Base-by-base conservation (phyloP, 225 moss, liverwort and hornwort genomes). In the Takakia lepidozioides region DNA sequence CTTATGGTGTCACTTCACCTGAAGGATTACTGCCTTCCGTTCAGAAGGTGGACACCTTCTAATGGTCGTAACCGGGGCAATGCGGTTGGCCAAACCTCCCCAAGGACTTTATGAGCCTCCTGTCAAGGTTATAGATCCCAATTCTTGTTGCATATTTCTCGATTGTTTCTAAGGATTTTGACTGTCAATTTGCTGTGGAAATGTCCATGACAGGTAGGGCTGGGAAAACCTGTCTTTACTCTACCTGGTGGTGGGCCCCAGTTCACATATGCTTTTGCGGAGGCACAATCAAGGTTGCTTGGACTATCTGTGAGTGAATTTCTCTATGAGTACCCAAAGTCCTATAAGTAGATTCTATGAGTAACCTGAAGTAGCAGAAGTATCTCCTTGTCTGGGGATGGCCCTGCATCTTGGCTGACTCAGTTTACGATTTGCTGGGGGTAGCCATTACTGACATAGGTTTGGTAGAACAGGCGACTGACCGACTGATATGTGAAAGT, bases 151-250 rank as follows among this genome's bases (percentile, higher is more conserved):
- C 8, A 34, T 35, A 25, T 49, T 38, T 54, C 14, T 2, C 58
- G 10, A 45, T 4, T 38, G 4, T 4, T 19, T 22, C 51, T 27
- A 42, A n/a, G 40, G 14, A 5, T n/a, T n/a, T n/a, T n/a, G n/a
- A n/a, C n/a, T n/a, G n/a, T n/a, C n/a, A n/a, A n/a, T n/a, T n/a
- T n/a, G n/a, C n/a, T 59, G 8, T 52, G 17, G 25, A 19, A 17
- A 29, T 16, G 30, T 62, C 38, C 46, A 6, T n/a, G 70, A 58
- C 73, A 93, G 93, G 93, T 93, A 1, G 93, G 88, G 14, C 61
- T 76, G 51, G 88, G 93, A 36, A 88, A 76, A 62, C 88, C 93
- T 21, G 93, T 88, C 11, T 93, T 93, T 34, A 86, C 86, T 25
- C 52, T 86, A 19, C 86, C 93, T 59, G 88, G 93, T 38, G 40